Evolutionary conservation across 192 early-diverging fungal species (phyloP).

Genomic region (Entomortierella lignicola): DNA sequence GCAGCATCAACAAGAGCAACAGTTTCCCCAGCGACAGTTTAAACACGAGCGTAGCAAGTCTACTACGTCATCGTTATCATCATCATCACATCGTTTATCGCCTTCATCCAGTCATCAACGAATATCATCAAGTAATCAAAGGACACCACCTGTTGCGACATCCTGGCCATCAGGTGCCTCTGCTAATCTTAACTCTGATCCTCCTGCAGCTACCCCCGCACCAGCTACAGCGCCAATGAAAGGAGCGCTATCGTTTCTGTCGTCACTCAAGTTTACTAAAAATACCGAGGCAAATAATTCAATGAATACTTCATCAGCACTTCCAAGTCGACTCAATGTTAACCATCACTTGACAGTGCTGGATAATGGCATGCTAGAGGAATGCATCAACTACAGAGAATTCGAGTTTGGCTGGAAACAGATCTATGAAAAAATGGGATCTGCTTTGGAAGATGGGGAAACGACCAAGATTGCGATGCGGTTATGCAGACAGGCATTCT

Average conservation of each 20-base stretch:
- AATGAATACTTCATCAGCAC: not conserved
- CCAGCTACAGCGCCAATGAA: not conserved
- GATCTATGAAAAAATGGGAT: conserved; percentile 44
- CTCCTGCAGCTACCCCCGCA: not conserved
- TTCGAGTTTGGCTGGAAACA: conserved; percentile 50
- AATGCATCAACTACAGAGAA: conserved; percentile 38
- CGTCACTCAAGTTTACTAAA: conserved; percentile 43
- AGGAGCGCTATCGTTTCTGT: conserved; percentile 36
- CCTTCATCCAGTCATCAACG: conserved; percentile 37
- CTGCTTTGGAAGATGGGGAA: conserved; percentile 36
- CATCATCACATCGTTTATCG: conserved; percentile 30
- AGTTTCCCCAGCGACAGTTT: conserved; percentile 3
- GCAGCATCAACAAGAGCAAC: conserved; percentile 24
- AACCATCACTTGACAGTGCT: conserved; percentile 37
- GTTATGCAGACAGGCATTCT: conserved; percentile 36
- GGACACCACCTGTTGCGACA: conserved; percentile 16
- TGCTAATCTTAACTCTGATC: conserved; percentile 2
- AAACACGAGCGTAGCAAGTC: conserved; percentile 25
- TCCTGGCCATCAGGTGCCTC: conserved; percentile 46
- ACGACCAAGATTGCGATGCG: conserved; percentile 47
- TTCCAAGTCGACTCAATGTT: conserved; percentile 41
- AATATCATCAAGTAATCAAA: conserved; percentile 21
- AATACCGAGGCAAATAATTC: not conserved
- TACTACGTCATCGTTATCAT: conserved; percentile 10
- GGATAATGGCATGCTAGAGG: conserved; percentile 48